Evolutionary conservation across 441 rosid species (phyloP), one percentile per base, ranked within the genome.

Genomic region (Eruca vesicaria): DNA sequence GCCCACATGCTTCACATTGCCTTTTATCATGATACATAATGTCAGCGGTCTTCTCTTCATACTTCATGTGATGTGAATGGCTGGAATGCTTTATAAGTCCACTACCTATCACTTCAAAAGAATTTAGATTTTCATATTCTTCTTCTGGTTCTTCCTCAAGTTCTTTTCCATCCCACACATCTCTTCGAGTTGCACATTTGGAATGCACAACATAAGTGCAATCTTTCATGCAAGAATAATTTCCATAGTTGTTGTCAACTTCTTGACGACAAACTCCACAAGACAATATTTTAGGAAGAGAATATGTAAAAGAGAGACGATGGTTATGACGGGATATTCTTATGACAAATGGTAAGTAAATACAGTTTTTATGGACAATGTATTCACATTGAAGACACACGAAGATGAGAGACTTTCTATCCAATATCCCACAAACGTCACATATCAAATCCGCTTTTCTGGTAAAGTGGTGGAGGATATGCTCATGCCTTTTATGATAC

Each of bases 191-290:
- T 28, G 63, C 63, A 58, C 63, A 58, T 9, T n/a, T 28, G 9
- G 63, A 14, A n/a, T 58, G 63, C 11, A 58, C 36, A 7, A 3
- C 6, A 18, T 58, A 58, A 28, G 5, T 58, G 63, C 63, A 58
- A 8, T 14, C 63, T 28, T 14, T 58, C 11, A 0, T 58, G 63
- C 63, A 58, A 58, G 63, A 58, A 28, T 28, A 58, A 1, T 0
- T n/a, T n/a, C 63, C 63, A 58, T 58, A 58, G 18, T 28, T 14
- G 2, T 1, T 5, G 11, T 58, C 63, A 58, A 58, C 18, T 10
- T 58, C n/a, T 58, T n/a, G 36, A 28, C 63, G 36, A 58, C 63
- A 58, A 58, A 58, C 20, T 14, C 63, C 63, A 28, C 63, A 58
- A 7, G 20, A 28, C 12, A 55, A 20, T 21, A 20, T 21, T 55